A percentile compares a stretch with the other conserved stretches of the same genome.
phyloP scores from a whole-genome alignment of 1,284 basidiomycete species.

The Sphagnurus paluster region DNA sequence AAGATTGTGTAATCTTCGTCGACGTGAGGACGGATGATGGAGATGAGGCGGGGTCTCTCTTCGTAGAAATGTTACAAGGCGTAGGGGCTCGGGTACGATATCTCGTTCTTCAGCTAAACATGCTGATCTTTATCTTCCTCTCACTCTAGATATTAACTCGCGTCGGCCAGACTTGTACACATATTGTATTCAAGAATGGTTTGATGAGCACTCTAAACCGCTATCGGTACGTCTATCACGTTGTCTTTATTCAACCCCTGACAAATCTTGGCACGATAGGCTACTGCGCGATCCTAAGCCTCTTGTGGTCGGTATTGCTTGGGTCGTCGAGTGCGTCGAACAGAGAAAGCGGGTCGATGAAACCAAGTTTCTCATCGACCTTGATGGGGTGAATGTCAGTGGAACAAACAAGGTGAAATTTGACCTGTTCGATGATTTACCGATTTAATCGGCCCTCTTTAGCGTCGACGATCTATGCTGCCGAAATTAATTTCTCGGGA shows the following conservation, averaged over 20 bases:
- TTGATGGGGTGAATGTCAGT: conserved; percentile 67
- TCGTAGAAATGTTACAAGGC: conserved; percentile 80
- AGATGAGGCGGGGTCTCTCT: conserved; percentile 81
- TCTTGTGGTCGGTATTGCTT: conserved; percentile 83
- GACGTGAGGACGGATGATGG: conserved; percentile 88
- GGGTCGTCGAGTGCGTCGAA: conserved; percentile 88
- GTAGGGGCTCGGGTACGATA: conserved; percentile 81
- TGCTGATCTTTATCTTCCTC: conserved; percentile 4
- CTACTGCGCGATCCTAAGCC: conserved; percentile 70
- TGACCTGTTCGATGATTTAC: neutral
- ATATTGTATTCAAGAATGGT: conserved; percentile 91
- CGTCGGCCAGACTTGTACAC: conserved; percentile 80
- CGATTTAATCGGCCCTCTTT: conserved; percentile 8
- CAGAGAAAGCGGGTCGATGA: conserved; percentile 68
- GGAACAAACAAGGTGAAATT: conserved; percentile 61
- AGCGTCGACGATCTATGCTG: conserved; percentile 62
- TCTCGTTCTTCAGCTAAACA: no score
- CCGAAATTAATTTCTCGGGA: conserved; percentile 53
- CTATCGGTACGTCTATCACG: conserved; percentile 52
- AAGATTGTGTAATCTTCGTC: conserved; percentile 84
- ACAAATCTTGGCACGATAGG: conserved; percentile 30
- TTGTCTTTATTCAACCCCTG: neutral
- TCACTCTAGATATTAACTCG: conserved; percentile 66
- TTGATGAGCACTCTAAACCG: conserved; percentile 73
- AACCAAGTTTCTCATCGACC: conserved; percentile 63